Conservation (phyloP, 768 basidiomycete species). For the Auriculariales sp. region DNA sequence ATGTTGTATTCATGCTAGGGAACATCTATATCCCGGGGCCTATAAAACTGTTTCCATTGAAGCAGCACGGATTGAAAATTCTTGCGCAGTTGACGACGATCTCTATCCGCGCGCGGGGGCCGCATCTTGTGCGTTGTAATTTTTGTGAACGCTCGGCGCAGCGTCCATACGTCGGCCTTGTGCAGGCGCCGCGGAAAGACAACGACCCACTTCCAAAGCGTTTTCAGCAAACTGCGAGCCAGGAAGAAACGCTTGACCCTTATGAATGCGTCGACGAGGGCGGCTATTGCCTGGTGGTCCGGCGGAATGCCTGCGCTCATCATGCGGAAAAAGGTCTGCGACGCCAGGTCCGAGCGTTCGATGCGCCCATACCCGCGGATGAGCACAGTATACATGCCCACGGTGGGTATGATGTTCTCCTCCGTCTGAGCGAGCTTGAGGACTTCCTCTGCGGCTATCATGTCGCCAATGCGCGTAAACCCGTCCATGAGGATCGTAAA, state of each 20-base stretch:
- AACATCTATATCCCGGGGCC: no score
- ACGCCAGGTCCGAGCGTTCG: conserved; percentile 37
- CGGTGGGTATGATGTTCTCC: conserved; percentile 40
- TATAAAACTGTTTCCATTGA: neutral
- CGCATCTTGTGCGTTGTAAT: neutral
- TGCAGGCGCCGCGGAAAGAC: conserved; percentile 41
- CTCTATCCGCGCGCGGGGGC: neutral
- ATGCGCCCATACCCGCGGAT: conserved; percentile 56
- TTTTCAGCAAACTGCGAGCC: conserved; percentile 39
- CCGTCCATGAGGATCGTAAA: conserved; percentile 65
- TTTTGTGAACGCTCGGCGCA: conserved; percentile 27
- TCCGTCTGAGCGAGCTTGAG: conserved; percentile 33
- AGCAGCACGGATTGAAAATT: neutral
- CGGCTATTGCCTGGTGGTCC: conserved; percentile 58
- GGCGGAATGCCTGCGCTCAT: conserved; percentile 43
- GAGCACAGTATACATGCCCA: conserved; percentile 64
- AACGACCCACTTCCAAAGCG: conserved; percentile 49
- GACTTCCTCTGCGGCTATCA: conserved; percentile 37
- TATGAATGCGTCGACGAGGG: conserved; percentile 53
- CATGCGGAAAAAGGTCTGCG: conserved; percentile 48
- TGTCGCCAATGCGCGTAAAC: conserved; percentile 44
- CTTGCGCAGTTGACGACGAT: neutral
- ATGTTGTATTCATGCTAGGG: no score
- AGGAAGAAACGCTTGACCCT: conserved; percentile 33
- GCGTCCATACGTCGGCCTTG: conserved; percentile 27